Evolutionary conservation across 116 monocot genomes (phyloP).

Genomic region (Zostera marina): DNA sequence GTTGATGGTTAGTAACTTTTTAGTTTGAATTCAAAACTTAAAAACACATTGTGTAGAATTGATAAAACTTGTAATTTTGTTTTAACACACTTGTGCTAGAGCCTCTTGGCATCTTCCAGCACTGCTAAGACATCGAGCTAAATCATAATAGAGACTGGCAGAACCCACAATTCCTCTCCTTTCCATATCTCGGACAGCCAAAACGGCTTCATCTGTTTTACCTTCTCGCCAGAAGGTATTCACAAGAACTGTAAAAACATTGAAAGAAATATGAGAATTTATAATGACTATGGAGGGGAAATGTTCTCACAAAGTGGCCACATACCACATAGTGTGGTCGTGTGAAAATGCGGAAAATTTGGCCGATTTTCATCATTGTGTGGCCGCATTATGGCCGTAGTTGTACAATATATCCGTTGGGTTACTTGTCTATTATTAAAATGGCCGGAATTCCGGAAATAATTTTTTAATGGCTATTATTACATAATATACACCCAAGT

Average conservation of each 20-base stretch:
- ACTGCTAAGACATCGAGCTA: conserved; percentile 84
- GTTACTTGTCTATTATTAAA: no score
- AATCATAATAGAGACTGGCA: conserved; percentile 90
- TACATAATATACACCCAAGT: no score
- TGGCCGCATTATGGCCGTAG: no score
- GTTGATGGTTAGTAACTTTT: not conserved
- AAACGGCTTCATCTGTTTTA: conserved; percentile 72
- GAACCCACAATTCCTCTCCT: conserved; percentile 72
- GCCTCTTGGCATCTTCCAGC: conserved; percentile 87
- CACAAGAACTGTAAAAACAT: conserved; percentile 46
- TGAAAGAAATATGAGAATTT: not conserved
- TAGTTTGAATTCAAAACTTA: not conserved
- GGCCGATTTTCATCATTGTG: no score
- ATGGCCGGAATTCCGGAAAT: no score
- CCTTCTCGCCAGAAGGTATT: conserved; percentile 94
- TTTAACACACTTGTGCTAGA: conserved; percentile 42
- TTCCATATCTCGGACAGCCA: conserved; percentile 86
- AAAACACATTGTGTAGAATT: not conserved
- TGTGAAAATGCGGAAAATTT: no score
- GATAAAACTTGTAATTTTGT: not conserved
- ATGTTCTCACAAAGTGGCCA: no score
- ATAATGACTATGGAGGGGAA: not conserved
- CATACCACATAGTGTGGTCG: no score
- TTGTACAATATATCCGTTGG: no score
- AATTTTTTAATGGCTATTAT: no score